Conservation (phyloP, 345 rosid genomes). For the Hypericum perforatum region DNA sequence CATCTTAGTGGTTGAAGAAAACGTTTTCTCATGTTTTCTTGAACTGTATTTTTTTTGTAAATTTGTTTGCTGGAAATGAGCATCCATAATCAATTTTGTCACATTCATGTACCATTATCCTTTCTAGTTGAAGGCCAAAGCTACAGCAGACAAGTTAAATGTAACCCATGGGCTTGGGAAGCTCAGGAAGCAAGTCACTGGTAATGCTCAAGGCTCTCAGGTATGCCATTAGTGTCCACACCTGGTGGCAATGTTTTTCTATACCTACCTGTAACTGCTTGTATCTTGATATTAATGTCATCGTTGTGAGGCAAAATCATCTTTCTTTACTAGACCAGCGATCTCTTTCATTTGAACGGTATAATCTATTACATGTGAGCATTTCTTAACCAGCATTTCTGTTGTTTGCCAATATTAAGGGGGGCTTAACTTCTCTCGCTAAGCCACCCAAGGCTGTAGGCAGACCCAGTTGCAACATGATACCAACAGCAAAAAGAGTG, state of each 20-base stretch:
- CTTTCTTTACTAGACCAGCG: too few relatives aligned
- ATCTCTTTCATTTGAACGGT: too few relatives aligned
- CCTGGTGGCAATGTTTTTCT: background rate
- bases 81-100: too few relatives aligned
- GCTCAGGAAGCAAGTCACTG: constrained; percentile 35
- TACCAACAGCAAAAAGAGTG: constrained; percentile 41
- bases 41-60: too few relatives aligned
- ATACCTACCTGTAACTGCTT: constrained; percentile 1
- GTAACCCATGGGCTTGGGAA: constrained; percentile 33
- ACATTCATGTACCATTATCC: constrained; percentile 2
- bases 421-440: constrained; percentile 30
- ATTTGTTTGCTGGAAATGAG: too few relatives aligned
- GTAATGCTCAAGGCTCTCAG: constrained; percentile 31
- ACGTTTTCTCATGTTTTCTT: too few relatives aligned
- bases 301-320: background rate
- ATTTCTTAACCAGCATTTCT: constrained; percentile 9
- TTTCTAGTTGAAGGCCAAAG: constrained; percentile 37
- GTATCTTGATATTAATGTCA: background rate
- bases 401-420: constrained; percentile 30
- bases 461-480: constrained; percentile 23
- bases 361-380: background rate
- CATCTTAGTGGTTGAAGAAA: background rate
- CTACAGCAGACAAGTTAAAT: constrained; percentile 42
- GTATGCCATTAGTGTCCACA: constrained; percentile 16
- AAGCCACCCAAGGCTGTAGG: constrained; percentile 42